These are phyloP conservation scores for Raddia guianensis DNA, from an alignment of 176 grass and related monocot species.

Conservation along the genomic window DNA sequence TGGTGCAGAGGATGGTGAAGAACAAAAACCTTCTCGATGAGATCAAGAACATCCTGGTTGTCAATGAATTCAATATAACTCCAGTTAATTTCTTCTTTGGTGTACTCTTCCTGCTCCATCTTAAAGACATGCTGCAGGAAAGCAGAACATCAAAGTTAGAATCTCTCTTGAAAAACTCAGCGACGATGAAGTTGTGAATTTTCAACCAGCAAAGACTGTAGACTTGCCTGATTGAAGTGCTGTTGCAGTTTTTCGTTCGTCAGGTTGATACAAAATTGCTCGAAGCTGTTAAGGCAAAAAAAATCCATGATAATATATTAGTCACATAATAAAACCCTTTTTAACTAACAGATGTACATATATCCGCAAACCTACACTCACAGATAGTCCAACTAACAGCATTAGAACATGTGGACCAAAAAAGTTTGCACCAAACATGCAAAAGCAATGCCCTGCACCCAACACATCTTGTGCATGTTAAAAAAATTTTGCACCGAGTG, in stretches of 20 bases:
- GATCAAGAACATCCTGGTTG: conserved; percentile 95
- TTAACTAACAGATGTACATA: neutral
- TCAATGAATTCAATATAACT: conserved; percentile 99
- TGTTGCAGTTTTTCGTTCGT: conserved; percentile 99
- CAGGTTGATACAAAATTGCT: conserved; percentile 99
- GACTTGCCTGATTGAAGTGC: conserved; percentile 95
- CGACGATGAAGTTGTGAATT: neutral
- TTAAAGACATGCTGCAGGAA: conserved; percentile 96
- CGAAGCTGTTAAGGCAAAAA: conserved; percentile 66
- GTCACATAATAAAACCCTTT: conserved; percentile 18
- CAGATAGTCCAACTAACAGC: conserved; percentile 14
- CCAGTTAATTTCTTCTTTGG: conserved; percentile 98
- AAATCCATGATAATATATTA: conserved; percentile 17
- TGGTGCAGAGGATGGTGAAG: neutral
- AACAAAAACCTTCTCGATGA: conserved; percentile 90
- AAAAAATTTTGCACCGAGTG: neutral
- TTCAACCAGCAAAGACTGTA: neutral
- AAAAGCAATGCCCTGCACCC: conserved; percentile 20
- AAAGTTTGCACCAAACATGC: conserved; percentile 30
- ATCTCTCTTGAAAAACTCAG: conserved; percentile 17
- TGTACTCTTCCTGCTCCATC: conserved; percentile 99
- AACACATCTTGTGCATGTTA: neutral
- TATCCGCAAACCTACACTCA: conserved; percentile 25
- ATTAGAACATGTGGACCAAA: conserved; percentile 4
- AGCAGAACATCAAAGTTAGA: conserved; percentile 39